These are phyloP conservation scores for Candida wancherniae DNA, from an alignment of 805 yeast genomes.

Conservation along the genomic window DNA sequence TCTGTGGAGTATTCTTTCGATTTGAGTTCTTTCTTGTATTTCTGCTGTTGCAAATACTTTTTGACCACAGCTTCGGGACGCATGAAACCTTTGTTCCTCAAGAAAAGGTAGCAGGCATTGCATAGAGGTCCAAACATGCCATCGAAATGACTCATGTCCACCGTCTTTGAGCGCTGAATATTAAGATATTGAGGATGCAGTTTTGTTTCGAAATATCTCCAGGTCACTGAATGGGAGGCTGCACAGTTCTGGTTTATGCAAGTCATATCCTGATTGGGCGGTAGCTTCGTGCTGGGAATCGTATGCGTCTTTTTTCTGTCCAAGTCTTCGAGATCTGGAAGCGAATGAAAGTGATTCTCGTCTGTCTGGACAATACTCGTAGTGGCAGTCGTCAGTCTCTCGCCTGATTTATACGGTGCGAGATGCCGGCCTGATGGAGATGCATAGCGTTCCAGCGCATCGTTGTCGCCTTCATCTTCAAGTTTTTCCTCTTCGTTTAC, in stretches of 20 bases:
- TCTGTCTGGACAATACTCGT: slow-evolving; percentile 12
- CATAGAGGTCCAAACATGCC: slow-evolving; percentile 47
- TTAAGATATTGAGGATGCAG: slow-evolving; percentile 35
- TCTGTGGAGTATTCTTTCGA: slow-evolving; percentile 21
- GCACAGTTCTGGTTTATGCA: slow-evolving; percentile 40
- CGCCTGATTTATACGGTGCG: slow-evolving; percentile 27
- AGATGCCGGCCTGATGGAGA: no score
- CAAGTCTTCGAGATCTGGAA: slow-evolving; percentile 41
- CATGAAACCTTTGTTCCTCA: slow-evolving; percentile 41
- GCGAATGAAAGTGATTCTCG: slow-evolving; percentile 29
- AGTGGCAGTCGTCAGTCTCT: slow-evolving; percentile 6
- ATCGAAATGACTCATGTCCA: slow-evolving; percentile 37
- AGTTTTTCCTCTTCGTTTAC: slow-evolving; percentile 23
- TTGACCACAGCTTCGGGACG: slow-evolving; percentile 44
- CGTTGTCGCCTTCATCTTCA: slow-evolving; percentile 25
- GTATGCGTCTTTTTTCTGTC: slow-evolving; percentile 42
- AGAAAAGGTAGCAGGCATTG: slow-evolving; percentile 42
- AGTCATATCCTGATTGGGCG: slow-evolving; percentile 34
- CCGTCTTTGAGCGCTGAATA: slow-evolving; percentile 33
- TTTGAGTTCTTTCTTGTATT: slow-evolving; percentile 34
- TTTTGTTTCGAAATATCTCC: slow-evolving; percentile 41
- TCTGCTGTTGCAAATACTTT: slow-evolving; percentile 41
- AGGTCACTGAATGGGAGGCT: slow-evolving; percentile 34
- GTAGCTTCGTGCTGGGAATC: slow-evolving; percentile 34
- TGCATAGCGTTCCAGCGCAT: slow-evolving; percentile 24